Base-by-base conservation (phyloP, 768 basidiomycete genomes). In the Pisolithus tinctorius region DNA sequence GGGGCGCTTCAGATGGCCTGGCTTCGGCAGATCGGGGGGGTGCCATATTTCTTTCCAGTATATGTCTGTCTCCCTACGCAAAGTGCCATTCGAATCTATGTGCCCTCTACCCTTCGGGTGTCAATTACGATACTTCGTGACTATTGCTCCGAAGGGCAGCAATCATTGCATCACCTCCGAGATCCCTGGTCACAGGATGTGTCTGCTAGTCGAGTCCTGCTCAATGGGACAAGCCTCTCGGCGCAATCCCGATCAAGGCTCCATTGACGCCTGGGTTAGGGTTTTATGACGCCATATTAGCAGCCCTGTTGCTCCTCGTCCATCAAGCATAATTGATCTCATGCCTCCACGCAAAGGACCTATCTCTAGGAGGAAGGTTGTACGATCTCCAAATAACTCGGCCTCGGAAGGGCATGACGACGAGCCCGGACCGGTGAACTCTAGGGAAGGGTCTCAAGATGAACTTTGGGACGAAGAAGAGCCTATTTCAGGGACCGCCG, bases 401-500 rank as follows among this genome's bases (percentile, higher is more conserved):
- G n/a, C 17, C 4, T 41, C 17, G 7, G 40, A 41, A 17, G 17
- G 5, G n/a, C 17, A 41, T 41, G 40, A 23, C 40, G 40, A 41
- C n/a, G 10, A 41, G n/a, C 17, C 23, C 40, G 4, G 17, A 13
- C 40, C 1, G 10, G 17, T 41, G 9, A 23, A n/a, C n/a, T 11
- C 11, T 41, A 9, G 17, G 40, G 17, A 16, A 17, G 40, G 11
- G 7, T 41, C 17, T 23, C 23, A 27, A n/a, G 45, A 34, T 14
- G 45, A 46, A 25, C 17, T 41, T 41, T 45, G 42, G 50, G 50
- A 51, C 10, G 44, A 47, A 47, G 37, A 38, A 17, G 44, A 20
- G 34, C 38, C 31, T 1, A 37, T n/a, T 10, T 10, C 25, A 27
- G 44, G 13, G 10, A 47, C 20, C 25, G 23, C 44, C 25, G 50